These are phyloP conservation scores for Nicotiana benthamiana DNA, from an alignment of 257 asterid species.

Conservation along the genomic window DNA sequence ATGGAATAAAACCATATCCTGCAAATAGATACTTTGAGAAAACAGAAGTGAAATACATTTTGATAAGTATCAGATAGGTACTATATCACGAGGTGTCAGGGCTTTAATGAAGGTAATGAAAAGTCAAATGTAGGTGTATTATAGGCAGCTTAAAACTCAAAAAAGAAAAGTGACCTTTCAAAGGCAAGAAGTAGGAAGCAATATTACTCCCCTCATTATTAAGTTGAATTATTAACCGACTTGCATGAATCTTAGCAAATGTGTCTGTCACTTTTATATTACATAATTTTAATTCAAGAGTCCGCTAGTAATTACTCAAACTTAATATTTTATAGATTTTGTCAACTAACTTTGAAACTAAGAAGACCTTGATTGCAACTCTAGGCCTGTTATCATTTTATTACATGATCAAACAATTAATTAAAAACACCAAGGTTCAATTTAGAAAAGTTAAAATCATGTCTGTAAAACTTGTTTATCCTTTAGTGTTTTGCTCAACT, in stretches of 20 bases:
- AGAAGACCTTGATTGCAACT: neutral
- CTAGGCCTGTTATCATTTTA: neutral
- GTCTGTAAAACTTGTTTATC: too few relatives aligned
- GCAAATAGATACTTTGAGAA: neutral
- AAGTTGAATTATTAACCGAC: neutral
- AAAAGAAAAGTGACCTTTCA: neutral
- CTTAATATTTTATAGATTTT: neutral
- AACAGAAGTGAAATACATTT: neutral
- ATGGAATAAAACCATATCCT: neutral
- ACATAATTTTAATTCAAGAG: neutral
- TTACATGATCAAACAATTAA: neutral
- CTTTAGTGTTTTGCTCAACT: too few relatives aligned
- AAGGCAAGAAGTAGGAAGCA: slow-evolving; percentile 11
- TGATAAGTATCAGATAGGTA: neutral
- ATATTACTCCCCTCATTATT: neutral
- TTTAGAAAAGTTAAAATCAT: too few relatives aligned
- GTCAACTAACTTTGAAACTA: neutral
- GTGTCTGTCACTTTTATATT: neutral
- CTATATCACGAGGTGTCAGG: neutral
- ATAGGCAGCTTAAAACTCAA: neutral
- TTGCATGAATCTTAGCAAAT: neutral
- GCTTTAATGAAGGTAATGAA: neutral
- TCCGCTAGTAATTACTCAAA: neutral
- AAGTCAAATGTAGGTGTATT: slow-evolving; percentile 18
- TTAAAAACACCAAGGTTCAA: neutral